Evolutionary conservation across 2,329 filamentous ascomycete species (phyloP), one percentile per base, ranked within the genome.

Genomic region (Exophiala calicioides): DNA sequence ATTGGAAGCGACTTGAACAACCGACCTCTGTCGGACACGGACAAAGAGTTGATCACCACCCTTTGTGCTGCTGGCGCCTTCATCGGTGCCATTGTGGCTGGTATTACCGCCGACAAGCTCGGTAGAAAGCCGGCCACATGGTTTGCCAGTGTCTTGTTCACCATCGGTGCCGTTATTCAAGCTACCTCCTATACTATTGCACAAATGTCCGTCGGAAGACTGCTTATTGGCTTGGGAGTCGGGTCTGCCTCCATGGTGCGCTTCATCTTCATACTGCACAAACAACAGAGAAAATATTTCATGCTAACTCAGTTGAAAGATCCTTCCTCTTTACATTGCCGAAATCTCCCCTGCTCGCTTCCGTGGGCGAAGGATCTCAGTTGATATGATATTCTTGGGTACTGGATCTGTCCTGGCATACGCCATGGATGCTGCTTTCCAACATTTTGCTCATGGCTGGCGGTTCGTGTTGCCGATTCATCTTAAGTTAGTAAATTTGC

Each of bases 391-490:
- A 19, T 89, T 93, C 56, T 85, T 96, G 45, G 95, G 90, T 0
- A 73, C 87, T 7, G 91, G 91, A 0, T 90, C 96, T 68, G 87
- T 95, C 1, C 79, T 94, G 12, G 90, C 90, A 2, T 96, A 96
- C 65, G 65, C 93, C 1, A 71, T 90, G 6, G 91, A 90, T 1
- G 95, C 87, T 84, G 66, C 76, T 0, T 84, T 95, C 72, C 71
- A 37, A 77, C 81, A 6, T 75, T 78, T 9, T 19, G 8, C 13
- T 4, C 32, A 71, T 13, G 41, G 41, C 6, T 44, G 41, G 41
- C 21, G 41, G 26, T 37, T 29, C n/a, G 2, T 8, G n/a, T n/a
- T n/a, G 2, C 2, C 26, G 8, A 29, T 29, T 29, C n/a, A n/a
- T 9, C 26, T 8, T 9, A n/a, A n/a, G 26, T 29, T 29, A 29